Evolutionary conservation across 257 asterid species (phyloP), one percentile per base, ranked within the genome.

Genomic region (Solanum piurae): DNA sequence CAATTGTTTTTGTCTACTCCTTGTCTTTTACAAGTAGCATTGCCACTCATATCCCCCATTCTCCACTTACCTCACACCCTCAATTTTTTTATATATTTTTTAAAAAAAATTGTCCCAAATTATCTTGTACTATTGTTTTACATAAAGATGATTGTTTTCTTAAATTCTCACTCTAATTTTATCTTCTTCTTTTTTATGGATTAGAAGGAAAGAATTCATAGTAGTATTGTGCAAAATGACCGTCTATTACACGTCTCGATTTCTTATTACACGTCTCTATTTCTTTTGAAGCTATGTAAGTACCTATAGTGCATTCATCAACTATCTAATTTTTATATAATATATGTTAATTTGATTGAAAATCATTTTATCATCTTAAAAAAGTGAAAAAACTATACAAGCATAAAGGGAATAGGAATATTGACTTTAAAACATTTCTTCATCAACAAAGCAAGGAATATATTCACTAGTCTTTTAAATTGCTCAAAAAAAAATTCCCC

Each of bases 1-100:
- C 93, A 88, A 89, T 75, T 91, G 89, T 69, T 79, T 77, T 92
- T 91, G 96, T 90, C 94, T 82, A 38, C 66, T 34, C 74, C 4
- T 36, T 86, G 88, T 90, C 93, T 49, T 84, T 87, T 21, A 18
- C 85, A 55, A 21, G 42, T 89, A 90, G 89, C 87, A 91, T 90
- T 87, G 86, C 84, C 89, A 60, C 90, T 84, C 88, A 87, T 73
- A 83, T 87, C 80, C 84, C 82, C 86, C n/a, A 88, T 88, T 76
- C 86, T 49, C n/a, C 85, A 80, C 85, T 16, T 18, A 42, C 40
- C 40, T 80, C 27, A 46, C 40, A 27, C 40, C 12, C 27, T 23
- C 62, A 73, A 34, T 9, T 34, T 36, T 16, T 18, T 33, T 12
- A n/a, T 62, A 23, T 64, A 2, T 12, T 12, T 12, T 46, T 5